Evolutionary conservation across 2,329 filamentous ascomycete genomes (phyloP).

Genomic region (Arthrobotrys musiformis): DNA sequence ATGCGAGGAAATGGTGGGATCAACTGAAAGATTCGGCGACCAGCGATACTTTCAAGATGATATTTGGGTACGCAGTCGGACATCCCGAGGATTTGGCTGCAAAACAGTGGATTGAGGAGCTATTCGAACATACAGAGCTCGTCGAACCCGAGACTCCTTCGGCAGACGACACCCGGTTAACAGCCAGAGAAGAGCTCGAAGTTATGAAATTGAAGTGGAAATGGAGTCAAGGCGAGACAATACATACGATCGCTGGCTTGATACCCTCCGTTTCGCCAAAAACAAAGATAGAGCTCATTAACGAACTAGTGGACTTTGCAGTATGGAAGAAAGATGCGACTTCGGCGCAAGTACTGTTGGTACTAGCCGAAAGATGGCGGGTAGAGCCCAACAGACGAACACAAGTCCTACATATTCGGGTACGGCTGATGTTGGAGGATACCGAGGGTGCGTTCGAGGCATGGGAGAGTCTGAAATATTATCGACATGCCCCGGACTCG

Average conservation of each 20-base stretch:
- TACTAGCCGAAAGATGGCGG: constrained; percentile 73
- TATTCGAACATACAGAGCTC: constrained; percentile 40
- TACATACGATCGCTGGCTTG: constrained; percentile 35
- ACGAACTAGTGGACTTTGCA: constrained; percentile 78
- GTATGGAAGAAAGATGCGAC: constrained; percentile 76
- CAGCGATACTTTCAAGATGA: constrained; percentile 36
- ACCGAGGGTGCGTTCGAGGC: constrained; percentile 75
- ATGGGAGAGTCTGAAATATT: constrained; percentile 69
- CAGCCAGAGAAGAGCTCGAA: constrained; percentile 31
- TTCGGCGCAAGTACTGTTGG: constrained; percentile 77
- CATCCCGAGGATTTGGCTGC: constrained; percentile 35
- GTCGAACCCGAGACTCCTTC: constrained; percentile 9
- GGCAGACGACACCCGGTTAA: constrained; percentile 2
- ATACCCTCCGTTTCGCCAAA: constrained; percentile 77
- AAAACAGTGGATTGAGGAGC: constrained; percentile 33
- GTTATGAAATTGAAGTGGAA: constrained; percentile 52
- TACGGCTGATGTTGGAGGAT: constrained; percentile 78
- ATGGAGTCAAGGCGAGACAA: constrained; percentile 40
- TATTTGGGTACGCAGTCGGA: constrained; percentile 50
- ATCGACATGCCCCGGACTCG: constrained; percentile 47
- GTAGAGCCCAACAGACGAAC: constrained; percentile 77
- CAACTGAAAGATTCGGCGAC: constrained; percentile 30
- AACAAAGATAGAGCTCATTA: constrained; percentile 78
- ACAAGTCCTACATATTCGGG: constrained; percentile 78
- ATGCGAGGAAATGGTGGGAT: constrained; percentile 54